Base-by-base conservation (phyloP, 1,284 basidiomycete species). In the Mycena sp. region DNA sequence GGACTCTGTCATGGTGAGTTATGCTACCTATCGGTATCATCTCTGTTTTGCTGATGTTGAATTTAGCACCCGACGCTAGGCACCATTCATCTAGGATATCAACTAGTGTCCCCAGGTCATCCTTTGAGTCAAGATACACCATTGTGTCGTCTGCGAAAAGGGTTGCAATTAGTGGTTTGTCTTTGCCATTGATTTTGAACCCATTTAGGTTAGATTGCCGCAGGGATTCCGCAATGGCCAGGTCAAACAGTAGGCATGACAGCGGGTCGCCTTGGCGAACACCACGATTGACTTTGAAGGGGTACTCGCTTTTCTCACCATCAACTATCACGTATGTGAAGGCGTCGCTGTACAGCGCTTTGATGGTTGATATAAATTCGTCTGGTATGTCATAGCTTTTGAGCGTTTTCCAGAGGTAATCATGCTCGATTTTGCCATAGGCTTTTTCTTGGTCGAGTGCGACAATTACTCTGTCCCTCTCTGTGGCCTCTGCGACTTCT, bases 31-130 rank as follows among this genome's bases (percentile, higher is more conserved):
- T 35, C 9, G 32, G 9, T 7, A 35, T 35, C 32, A 70, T 58
- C 41, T 66, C 65, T 6, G 69, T 73, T 55, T 73, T 73, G 0
- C 12, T 38, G 0, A 67, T 51, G 43, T 72, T 72, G 55, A 73
- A 73, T 35, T 71, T 70, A 9, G 72, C 72, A 12, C 64, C 62
- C 23, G 69, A 62, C 21, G 67, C 72, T 17, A 19, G 30, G 54
- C 72, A 73, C 70, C 70, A 71, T 10, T 38, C 41, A 17, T 63
- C 52, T 6, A 71, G 64, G 26, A 68, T 64, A 0, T 44, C 16
- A 32, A 56, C 10, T 1, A 72, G 63, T 6, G 45, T 55, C 0
- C 16, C 29, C 25, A 58, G 64, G 44, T 60, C 56, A 46, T 72
- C 70, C 5, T 46, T 30, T n/a, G 55, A 43, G 3, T 50, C 21